Conservation (phyloP, 164 flowering plant species). For the Umbilicus rupestris region DNA sequence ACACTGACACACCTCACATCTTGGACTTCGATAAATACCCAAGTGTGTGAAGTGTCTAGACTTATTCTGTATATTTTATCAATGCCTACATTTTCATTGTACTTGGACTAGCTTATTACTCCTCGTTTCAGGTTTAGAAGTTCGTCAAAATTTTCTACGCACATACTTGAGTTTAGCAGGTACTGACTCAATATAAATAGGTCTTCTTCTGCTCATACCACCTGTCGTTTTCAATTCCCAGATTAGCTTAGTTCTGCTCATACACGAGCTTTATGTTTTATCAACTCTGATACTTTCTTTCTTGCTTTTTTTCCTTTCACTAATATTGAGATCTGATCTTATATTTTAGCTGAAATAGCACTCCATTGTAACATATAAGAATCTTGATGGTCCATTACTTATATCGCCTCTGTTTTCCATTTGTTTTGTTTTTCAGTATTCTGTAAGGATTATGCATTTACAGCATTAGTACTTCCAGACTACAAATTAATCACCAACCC, state of each 20-base stretch:
- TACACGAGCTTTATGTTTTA: neutral
- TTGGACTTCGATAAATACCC: constrained; percentile 34
- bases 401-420: too few relatives aligned
- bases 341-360: neutral
- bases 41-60: constrained; percentile 14
- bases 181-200: constrained; percentile 1
- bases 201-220: neutral
- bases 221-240: neutral
- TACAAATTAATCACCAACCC: too few relatives aligned
- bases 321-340: neutral
- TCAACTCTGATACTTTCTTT: too few relatives aligned
- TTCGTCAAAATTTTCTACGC: constrained; percentile 23
- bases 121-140: constrained; percentile 24
- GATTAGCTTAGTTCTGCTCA: neutral
- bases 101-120: neutral
- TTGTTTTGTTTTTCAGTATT: too few relatives aligned
- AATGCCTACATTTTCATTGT: neutral
- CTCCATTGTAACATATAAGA: neutral
- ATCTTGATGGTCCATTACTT: neutral
- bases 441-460: too few relatives aligned
- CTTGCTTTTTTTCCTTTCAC: neutral
- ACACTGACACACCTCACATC: constrained; percentile 34
- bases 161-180: constrained; percentile 27
- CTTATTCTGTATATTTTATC: neutral
- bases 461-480: too few relatives aligned